Percentiles rank a stretch among this genome's conserved stretches.
These are phyloP conservation scores for Noccaea caerulescens DNA, from an alignment of 345 rosid genomes.

Conservation along the genomic window DNA sequence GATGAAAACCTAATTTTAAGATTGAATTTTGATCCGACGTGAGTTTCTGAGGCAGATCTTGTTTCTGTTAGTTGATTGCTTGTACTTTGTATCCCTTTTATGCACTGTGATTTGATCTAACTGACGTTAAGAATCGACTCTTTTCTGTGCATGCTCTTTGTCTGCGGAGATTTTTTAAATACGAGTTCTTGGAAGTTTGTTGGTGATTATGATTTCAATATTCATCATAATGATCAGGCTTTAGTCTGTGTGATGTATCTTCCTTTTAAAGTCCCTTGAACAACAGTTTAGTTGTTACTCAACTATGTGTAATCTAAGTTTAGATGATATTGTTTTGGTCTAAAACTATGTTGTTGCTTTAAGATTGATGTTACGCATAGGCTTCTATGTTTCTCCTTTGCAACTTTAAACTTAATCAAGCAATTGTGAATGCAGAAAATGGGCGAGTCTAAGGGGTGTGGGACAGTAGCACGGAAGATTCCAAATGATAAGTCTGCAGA, in stretches of 20 bases:
- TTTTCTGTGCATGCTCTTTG: background rate
- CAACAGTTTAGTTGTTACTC: background rate
- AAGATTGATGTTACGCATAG: conserved; percentile 44
- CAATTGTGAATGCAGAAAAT: conserved; percentile 46
- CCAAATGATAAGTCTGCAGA: conserved; percentile 55
- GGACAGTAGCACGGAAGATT: conserved; percentile 73
- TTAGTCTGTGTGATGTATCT: background rate
- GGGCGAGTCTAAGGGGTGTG: conserved; percentile 84
- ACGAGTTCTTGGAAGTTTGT: background rate
- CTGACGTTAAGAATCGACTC: too few species aligned
- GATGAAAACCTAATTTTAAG: conserved; percentile 3
- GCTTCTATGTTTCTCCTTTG: conserved; percentile 62
- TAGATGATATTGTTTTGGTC: background rate
- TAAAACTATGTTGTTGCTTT: background rate
- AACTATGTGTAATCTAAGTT: background rate
- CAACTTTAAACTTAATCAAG: conserved; percentile 38
- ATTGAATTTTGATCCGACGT: background rate
- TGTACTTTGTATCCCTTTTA: background rate
- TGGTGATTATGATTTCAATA: background rate
- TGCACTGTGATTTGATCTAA: background rate
- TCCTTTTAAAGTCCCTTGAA: background rate
- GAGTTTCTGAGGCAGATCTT: conserved; percentile 24
- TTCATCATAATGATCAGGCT: background rate
- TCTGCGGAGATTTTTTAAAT: background rate
- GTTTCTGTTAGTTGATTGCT: background rate